A percentile compares a stretch with the other conserved stretches of the same genome.
Evolutionary conservation across 768 basidiomycete species (phyloP).

Genomic region (Leccinum disarticulatum): DNA sequence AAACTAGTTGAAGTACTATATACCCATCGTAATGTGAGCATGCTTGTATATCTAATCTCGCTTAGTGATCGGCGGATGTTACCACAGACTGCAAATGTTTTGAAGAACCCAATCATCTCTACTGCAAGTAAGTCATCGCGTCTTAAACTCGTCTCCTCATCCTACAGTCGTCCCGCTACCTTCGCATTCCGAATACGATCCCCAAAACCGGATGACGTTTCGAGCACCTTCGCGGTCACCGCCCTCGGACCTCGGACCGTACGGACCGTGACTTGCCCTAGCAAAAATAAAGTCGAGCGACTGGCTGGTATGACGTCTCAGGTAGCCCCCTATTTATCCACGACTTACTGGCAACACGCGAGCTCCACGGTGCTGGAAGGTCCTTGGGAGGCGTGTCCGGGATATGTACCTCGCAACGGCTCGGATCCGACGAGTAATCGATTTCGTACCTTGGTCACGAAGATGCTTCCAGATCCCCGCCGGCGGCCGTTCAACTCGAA

Average conservation of each 20-base stretch:
- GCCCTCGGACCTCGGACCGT: background rate
- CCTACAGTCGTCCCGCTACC: background rate
- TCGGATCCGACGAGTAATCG: too few species aligned
- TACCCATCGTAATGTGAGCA: conserved; percentile 13
- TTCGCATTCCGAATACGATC: background rate
- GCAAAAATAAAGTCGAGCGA: background rate
- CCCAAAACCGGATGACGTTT: too few species aligned
- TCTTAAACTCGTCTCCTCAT: background rate
- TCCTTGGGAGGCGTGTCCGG: too few species aligned
- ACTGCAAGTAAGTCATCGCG: background rate
- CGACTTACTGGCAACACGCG: too few species aligned
- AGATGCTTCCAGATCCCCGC: background rate
- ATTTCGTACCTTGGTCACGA: background rate
- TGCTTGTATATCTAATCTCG: background rate
- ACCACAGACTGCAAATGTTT: background rate
- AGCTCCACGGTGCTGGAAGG: too few species aligned
- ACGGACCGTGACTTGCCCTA: background rate
- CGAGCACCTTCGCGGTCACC: background rate
- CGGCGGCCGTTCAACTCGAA: background rate
- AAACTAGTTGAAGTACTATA: conserved; percentile 3
- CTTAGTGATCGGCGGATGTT: background rate
- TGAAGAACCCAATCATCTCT: background rate
- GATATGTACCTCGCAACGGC: too few species aligned
- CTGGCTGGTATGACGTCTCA: too few species aligned
- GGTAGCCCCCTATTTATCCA: too few species aligned